Conservation (phyloP, 164 flowering plant genomes). For the Euptelea pleiosperma region DNA sequence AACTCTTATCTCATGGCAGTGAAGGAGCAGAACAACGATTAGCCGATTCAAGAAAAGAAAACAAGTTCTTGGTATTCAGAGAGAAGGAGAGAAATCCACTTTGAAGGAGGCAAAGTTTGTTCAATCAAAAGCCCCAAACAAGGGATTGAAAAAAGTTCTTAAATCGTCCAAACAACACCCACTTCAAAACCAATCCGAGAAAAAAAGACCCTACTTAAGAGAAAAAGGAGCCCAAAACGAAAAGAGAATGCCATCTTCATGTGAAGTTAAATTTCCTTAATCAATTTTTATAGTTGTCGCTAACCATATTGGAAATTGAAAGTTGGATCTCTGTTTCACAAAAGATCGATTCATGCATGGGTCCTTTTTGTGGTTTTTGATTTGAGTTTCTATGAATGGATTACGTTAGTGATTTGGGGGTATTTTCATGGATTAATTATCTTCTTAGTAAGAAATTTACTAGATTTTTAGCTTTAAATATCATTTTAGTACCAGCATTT, state of each 20-base stretch:
- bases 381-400: background rate
- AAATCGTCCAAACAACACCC: slow-evolving; percentile 23
- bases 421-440: too few species aligned
- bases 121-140: slow-evolving; percentile 18
- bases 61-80: slow-evolving; percentile 8
- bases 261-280: slow-evolving; percentile 47
- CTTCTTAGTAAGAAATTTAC: background rate
- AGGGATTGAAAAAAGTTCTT: slow-evolving; percentile 25
- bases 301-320: too few species aligned
- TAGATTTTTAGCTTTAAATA: background rate
- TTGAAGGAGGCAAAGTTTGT: slow-evolving; percentile 44
- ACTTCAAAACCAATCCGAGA: slow-evolving; percentile 13
- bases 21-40: slow-evolving; percentile 25
- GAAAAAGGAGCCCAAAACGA: slow-evolving; percentile 30
- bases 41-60: slow-evolving; percentile 50
- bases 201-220: slow-evolving; percentile 24
- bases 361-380: background rate
- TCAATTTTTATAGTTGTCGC: background rate
- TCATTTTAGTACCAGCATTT: too few species aligned
- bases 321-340: background rate
- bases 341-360: background rate
- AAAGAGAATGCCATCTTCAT: slow-evolving; percentile 44
- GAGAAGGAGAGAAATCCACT: slow-evolving; percentile 5
- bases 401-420: too few species aligned
- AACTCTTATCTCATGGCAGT: slow-evolving; percentile 63